phyloP scores from a whole-genome alignment of 495 filamentous ascomycete species.

The Lasiosphaeria miniovina region DNA sequence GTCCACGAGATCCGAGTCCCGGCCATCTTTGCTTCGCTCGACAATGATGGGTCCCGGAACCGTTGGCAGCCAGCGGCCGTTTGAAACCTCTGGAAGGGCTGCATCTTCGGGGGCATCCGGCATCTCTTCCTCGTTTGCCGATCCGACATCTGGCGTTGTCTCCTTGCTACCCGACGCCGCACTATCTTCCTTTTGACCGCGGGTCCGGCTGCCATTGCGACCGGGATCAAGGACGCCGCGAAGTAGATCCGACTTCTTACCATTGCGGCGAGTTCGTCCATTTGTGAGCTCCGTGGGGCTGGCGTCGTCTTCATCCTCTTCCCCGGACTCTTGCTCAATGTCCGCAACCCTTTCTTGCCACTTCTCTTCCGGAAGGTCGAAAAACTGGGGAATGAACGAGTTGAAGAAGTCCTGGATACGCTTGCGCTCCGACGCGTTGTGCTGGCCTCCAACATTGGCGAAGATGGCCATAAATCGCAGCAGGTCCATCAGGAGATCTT shows the following conservation, averaged over 20 bases:
- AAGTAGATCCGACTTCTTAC: conserved; percentile 75
- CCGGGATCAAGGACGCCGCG: conserved; percentile 80
- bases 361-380: conserved; percentile 71
- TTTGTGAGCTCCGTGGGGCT: conserved; percentile 51
- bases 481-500: conserved; percentile 76
- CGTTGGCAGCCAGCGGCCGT: conserved; percentile 53
- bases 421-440: conserved; percentile 68
- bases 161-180: conserved; percentile 72
- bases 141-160: conserved; percentile 77
- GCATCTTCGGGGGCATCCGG: conserved; percentile 48
- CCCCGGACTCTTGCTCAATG: conserved; percentile 57
- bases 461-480: conserved; percentile 75
- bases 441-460: conserved; percentile 63
- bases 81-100: conserved; percentile 47
- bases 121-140: conserved; percentile 66
- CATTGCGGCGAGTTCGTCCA: conserved; percentile 63
- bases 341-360: conserved; percentile 76
- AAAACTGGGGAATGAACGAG: conserved; percentile 85
- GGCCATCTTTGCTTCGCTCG: conserved; percentile 34
- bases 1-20: conserved; percentile 37
- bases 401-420: conserved; percentile 80
- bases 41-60: conserved; percentile 48
- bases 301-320: conserved; percentile 70
- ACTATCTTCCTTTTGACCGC: conserved; percentile 71
- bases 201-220: conserved; percentile 58